Evolutionary conservation across 2,329 filamentous ascomycete species (phyloP).

Genomic region (Phoma herbarum): DNA sequence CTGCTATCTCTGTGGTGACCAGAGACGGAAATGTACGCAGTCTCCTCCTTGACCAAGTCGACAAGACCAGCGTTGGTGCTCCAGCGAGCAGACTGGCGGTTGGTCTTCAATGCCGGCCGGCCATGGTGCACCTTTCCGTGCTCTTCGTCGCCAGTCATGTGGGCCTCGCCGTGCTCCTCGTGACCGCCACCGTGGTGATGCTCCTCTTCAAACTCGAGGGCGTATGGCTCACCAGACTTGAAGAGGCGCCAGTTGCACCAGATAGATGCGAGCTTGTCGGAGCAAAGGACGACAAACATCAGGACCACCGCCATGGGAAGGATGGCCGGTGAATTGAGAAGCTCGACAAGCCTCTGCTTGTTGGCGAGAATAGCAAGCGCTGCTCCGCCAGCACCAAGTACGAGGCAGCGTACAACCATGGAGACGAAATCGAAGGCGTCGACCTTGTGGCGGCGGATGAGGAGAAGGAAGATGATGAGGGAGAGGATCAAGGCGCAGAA

Average conservation of each 20-base stretch:
- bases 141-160: constrained; percentile 15
- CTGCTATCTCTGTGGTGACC: constrained; percentile 3
- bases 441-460: constrained; percentile 52
- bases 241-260: constrained; percentile 44
- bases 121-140: constrained; percentile 7
- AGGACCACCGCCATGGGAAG: constrained; percentile 49
- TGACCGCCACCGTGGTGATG: constrained; percentile 35
- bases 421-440: constrained; percentile 54
- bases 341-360: constrained; percentile 29
- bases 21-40: constrained; percentile 7
- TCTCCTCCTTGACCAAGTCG: constrained; percentile 2
- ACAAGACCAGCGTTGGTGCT: constrained; percentile 30
- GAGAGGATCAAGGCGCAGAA: constrained; percentile 50
- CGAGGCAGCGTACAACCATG: constrained; percentile 42
- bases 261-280: constrained; percentile 43
- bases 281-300: constrained; percentile 44
- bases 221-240: constrained; percentile 44
- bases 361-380: constrained; percentile 45
- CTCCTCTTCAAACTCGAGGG: constrained; percentile 39
- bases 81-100: constrained; percentile 35
- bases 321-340: constrained; percentile 45
- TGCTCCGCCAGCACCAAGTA: constrained; percentile 37
- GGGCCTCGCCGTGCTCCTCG: constrained; percentile 27
- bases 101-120: constrained; percentile 23
- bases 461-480: constrained; percentile 50